Evolutionary conservation across 129 eudicot genomes (phyloP), one percentile per base, ranked within the genome.

Genomic region (Logfia minima): DNA sequence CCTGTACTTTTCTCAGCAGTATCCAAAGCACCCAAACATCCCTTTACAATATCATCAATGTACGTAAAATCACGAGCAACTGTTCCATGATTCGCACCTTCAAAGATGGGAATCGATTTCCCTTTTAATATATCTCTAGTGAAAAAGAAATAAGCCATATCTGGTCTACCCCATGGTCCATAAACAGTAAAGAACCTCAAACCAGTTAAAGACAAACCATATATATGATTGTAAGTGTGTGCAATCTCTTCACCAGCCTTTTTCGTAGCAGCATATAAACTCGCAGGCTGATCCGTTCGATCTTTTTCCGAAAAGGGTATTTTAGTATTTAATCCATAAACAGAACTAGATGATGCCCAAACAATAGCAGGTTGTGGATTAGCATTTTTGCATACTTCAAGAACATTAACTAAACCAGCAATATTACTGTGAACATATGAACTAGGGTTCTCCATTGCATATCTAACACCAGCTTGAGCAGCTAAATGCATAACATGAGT

Each of bases 111-210:
- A 26, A 92, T 89, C 8, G 90, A 75, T 52, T 85, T 92, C 48
- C 95, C 95, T 65, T 85, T 85, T 82, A 92, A 80, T 9, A 92
- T 88, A 87, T 92, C 92, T 51, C 63, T 84, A 2, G 92, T 87
- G 80, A 92, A 92, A 35, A 92, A 92, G 90, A 92, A 92, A 78
- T 92, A 92, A 2, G 97, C 97, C 97, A 92, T 92, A 52, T 92
- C 97, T 23, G 97, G 97, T 45, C 97, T 87, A 10, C 97, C 97
- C 97, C 97, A 92, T 14, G 97, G 97, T 48, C 97, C 97, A 71
- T 92, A 92, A 83, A 92, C 97, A 45, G 97, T 92, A 75, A 92
- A 92, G 84, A 92, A 92, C 56, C 97, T 79, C 74, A 92, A 87
- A 37, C 95, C 97, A 24, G 97, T 92, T 13, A 92, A 68, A 2